Percentiles rank a stretch among this genome's conserved stretches.
Conservation (phyloP, 192 early-diverging fungal species). For the Coemansia guatemalensis region DNA sequence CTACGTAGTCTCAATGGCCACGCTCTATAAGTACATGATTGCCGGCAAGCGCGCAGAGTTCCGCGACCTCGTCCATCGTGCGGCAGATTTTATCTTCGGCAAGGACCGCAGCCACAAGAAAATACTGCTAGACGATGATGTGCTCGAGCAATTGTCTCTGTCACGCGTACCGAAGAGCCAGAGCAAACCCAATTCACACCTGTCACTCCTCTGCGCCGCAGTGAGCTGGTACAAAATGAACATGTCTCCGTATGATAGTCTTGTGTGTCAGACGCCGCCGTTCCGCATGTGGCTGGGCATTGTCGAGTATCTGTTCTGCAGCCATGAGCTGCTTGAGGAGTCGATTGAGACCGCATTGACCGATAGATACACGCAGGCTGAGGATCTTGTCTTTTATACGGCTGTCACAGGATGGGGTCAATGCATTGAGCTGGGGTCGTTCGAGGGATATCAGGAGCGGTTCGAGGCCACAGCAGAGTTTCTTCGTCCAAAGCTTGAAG, state of each 20-base stretch:
- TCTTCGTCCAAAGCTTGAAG: slow-evolving; percentile 65
- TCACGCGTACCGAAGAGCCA: slow-evolving; percentile 72
- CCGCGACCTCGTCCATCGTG: slow-evolving; percentile 64
- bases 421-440: slow-evolving; percentile 76
- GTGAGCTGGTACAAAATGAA: slow-evolving; percentile 88
- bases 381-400: slow-evolving; percentile 88
- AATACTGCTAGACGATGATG: slow-evolving; percentile 79
- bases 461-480: slow-evolving; percentile 85
- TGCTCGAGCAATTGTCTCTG: slow-evolving; percentile 86
- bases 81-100: slow-evolving; percentile 86
- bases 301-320: slow-evolving; percentile 89
- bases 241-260: slow-evolving; percentile 89
- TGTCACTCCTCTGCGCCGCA: slow-evolving; percentile 90
- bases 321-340: slow-evolving; percentile 78
- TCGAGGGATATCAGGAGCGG: slow-evolving; percentile 79
- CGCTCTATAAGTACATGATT: slow-evolving; percentile 95
- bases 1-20: slow-evolving; percentile 84
- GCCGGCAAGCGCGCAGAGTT: slow-evolving; percentile 81
- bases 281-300: slow-evolving; percentile 95
- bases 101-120: slow-evolving; percentile 57
- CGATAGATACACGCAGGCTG: slow-evolving; percentile 69
- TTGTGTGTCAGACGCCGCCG: slow-evolving; percentile 94
- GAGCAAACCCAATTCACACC: slow-evolving; percentile 83
- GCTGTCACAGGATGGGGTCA: slow-evolving; percentile 92
- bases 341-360: slow-evolving; percentile 81